Base-by-base conservation (phyloP, 139 green algal genomes). In the Microglena sp. region DNA sequence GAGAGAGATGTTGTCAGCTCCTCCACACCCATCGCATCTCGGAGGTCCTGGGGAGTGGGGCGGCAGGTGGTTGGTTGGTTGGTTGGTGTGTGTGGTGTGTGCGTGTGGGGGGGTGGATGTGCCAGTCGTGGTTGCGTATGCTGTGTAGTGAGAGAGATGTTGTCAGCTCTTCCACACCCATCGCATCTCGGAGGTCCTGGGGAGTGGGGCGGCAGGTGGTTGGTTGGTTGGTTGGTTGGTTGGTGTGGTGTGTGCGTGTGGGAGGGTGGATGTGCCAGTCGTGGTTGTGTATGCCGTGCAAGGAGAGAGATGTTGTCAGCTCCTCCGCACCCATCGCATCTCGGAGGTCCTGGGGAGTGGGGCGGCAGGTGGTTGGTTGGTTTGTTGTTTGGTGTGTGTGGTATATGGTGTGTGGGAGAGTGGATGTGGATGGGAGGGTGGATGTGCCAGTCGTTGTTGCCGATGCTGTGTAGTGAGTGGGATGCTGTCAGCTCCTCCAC, bases 101-200 rank as follows among this genome's bases (percentile, higher is more conserved):
- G 58, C 30, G 33, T 4, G 32, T 64, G 22, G 26, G 6, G 6
- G 31, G 4, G 18, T 54, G 58, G 11, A 21, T 65, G 58, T 53
- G 5, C 6, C 26, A 8, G 26, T 29, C 40, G 55, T 43, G 24
- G 15, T 11, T 24, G 40, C 40, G 15, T 50, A 50, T 15, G 50
- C 6, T n/a, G 28, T 59, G 50, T n/a, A 59, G 50, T n/a, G 50
- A n/a, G 26, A 92, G 71, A 28, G 75, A 71, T n/a, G 82, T 62
- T 1, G 71, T 89, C 27, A 92, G 81, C 69, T 92, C 86, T 30
- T 79, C 62, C 56, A 82, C 75, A 0, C 33, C 75, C 84, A 94
- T 90, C 7, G 87, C 86, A 4, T 90, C 82, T 55, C 68, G 55
- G 55, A 78, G 55, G 61, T 73, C 72, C 72, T 95, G 87, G 7